Percentiles rank a stretch among this genome's conserved stretches.
phyloP scores from a whole-genome alignment of 2,329 filamentous ascomycete species.

The Alternaria dauci region DNA sequence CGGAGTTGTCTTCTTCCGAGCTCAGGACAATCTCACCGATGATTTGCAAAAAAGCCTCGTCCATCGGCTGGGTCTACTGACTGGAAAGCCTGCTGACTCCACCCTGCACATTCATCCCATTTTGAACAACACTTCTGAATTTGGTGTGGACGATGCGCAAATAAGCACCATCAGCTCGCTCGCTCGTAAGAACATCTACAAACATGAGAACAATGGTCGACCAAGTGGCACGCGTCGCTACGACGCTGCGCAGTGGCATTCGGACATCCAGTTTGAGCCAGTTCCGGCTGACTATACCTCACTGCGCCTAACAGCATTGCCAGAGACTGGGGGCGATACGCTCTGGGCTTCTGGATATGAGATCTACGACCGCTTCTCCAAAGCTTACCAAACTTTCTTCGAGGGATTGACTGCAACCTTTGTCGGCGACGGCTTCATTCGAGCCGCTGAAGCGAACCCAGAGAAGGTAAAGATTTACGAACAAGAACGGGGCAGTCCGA shows the following conservation, averaged over 20 bases:
- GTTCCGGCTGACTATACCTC: constrained; percentile 70
- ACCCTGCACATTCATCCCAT: background rate
- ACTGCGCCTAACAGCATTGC: constrained; percentile 57
- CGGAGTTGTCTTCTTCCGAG: background rate
- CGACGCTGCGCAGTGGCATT: constrained; percentile 56
- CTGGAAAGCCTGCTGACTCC: background rate
- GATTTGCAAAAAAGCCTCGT: constrained; percentile 15
- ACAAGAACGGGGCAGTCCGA: constrained; percentile 28
- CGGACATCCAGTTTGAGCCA: constrained; percentile 72
- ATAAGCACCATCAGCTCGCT: constrained; percentile 50
- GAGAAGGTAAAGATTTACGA: background rate
- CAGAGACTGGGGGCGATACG: constrained; percentile 44
- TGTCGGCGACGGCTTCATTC: constrained; percentile 31
- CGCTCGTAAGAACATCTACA: constrained; percentile 41
- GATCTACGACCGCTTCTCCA: constrained; percentile 43
- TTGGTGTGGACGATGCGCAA: constrained; percentile 42
- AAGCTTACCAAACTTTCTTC: constrained; percentile 32
- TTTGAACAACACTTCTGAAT: constrained; percentile 36
- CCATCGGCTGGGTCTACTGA: constrained; percentile 57
- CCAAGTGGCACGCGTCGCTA: constrained; percentile 44
- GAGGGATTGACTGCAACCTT: constrained; percentile 38
- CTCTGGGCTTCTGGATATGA: constrained; percentile 57
- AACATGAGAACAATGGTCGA: constrained; percentile 37
- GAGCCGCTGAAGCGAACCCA: background rate
- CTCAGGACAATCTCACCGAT: background rate